phyloP scores from a whole-genome alignment of 192 early-diverging fungal species.

The Piromyces finnis region DNA sequence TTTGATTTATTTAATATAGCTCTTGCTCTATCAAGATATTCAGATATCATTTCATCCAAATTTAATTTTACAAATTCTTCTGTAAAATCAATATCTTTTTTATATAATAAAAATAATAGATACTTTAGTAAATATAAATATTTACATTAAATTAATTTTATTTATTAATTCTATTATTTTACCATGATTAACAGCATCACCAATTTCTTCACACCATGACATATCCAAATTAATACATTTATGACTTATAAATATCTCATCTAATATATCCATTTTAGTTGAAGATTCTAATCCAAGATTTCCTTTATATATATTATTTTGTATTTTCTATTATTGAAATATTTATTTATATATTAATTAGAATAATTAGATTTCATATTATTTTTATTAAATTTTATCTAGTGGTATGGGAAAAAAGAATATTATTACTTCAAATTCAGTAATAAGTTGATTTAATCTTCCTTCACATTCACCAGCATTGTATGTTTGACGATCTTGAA shows the following conservation, averaged over 20 bases:
- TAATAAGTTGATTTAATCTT: neutral
- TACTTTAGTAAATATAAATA: too few relatives aligned
- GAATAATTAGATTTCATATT: neutral
- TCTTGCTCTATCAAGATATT: neutral
- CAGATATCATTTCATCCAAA: neutral
- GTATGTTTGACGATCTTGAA: neutral
- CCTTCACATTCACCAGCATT: neutral
- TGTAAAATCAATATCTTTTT: neutral
- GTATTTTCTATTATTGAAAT: neutral
- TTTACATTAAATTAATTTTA: too few relatives aligned
- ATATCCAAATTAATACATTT: too few relatives aligned
- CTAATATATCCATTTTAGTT: neutral
- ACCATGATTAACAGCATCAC: too few relatives aligned
- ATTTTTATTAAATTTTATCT: too few relatives aligned
- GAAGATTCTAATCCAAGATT: neutral
- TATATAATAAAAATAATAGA: too few relatives aligned
- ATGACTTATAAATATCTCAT: neutral
- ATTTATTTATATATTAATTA: neutral
- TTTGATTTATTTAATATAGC: neutral
- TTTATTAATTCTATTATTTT: too few relatives aligned
- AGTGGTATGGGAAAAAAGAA: too few relatives aligned
- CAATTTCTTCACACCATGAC: too few relatives aligned
- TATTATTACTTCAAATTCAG: neutral
- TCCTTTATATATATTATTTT: neutral
- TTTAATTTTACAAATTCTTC: neutral